Conservation (phyloP, 1,284 basidiomycete genomes). For the Cutaneotrichosporon cyanovorans region DNA sequence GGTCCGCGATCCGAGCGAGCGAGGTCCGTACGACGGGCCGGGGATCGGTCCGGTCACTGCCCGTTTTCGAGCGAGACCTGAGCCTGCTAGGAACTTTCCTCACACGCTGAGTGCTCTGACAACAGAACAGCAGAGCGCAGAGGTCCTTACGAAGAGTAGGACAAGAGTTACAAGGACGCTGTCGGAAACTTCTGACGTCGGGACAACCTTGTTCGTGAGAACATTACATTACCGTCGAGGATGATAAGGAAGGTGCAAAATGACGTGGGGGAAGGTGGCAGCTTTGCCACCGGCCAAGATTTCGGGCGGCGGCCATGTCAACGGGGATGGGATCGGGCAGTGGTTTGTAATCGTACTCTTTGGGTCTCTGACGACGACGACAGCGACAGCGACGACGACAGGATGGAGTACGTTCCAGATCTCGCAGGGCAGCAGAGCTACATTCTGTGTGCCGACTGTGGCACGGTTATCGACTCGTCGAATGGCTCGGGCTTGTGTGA, state of each 20-base stretch:
- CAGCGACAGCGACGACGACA: conserved; percentile 1
- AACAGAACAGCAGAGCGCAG: no score
- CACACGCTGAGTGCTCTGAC: no score
- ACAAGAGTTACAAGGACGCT: no score
- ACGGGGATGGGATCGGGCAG: no score
- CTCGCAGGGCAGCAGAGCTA: conserved; percentile 39
- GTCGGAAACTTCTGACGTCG: no score
- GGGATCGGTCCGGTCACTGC: no score
- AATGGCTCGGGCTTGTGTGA: conserved; percentile 90
- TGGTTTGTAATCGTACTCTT: neutral
- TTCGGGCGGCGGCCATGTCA: neutral
- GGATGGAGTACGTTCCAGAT: conserved; percentile 44
- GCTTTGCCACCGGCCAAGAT: conserved; percentile 8
- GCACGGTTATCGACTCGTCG: conserved; percentile 72
- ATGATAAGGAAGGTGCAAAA: neutral
- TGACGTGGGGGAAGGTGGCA: neutral
- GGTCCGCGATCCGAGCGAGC: no score
- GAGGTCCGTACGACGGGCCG: no score
- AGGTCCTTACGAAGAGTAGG: no score
- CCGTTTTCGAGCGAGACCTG: no score
- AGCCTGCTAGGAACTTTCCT: no score
- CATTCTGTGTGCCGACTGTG: conserved; percentile 50
- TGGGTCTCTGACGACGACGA: neutral
- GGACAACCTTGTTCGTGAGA: no score
- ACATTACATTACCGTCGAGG: neutral